These are phyloP conservation scores for Chiua sp. DNA, from an alignment of 1,284 basidiomycete species.

Conservation along the genomic window DNA sequence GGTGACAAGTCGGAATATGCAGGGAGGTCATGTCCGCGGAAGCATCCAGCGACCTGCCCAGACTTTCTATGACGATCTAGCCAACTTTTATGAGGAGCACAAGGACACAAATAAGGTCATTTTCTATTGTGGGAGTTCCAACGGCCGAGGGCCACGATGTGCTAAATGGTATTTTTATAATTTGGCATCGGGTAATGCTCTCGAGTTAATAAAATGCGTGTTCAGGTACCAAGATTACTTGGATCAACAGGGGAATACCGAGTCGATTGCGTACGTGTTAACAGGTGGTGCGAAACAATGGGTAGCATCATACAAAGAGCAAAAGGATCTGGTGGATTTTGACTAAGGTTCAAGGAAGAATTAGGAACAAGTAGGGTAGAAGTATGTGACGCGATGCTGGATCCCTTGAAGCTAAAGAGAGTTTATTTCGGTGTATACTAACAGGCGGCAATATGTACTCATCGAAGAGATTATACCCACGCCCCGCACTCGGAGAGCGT, in stretches of 20 bases:
- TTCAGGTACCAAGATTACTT: slow-evolving; percentile 40
- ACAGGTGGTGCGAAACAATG: slow-evolving; percentile 31
- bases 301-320: slow-evolving; percentile 19
- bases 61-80: slow-evolving; percentile 30
- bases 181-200: background rate
- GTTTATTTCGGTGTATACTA: no score
- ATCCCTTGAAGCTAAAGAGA: no score
- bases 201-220: background rate
- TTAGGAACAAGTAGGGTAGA: no score
- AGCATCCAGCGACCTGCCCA: slow-evolving; percentile 35
- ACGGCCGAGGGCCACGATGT: slow-evolving; percentile 35
- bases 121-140: slow-evolving; percentile 37
- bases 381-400: no score
- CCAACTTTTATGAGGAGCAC: slow-evolving; percentile 23
- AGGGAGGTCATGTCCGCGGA: slow-evolving; percentile 39
- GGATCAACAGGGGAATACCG: slow-evolving; percentile 22
- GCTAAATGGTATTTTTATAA: slow-evolving; percentile 30
- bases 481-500: no score
- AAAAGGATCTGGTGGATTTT: slow-evolving; percentile 25
- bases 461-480: no score
- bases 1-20: slow-evolving; percentile 2
- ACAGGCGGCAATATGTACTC: no score
- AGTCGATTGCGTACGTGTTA: slow-evolving; percentile 32
- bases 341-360: slow-evolving; percentile 15
- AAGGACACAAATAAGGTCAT: slow-evolving; percentile 30